These are phyloP conservation scores for Penicillium fimorum DNA, from an alignment of 495 filamentous ascomycete species.

Conservation along the genomic window DNA sequence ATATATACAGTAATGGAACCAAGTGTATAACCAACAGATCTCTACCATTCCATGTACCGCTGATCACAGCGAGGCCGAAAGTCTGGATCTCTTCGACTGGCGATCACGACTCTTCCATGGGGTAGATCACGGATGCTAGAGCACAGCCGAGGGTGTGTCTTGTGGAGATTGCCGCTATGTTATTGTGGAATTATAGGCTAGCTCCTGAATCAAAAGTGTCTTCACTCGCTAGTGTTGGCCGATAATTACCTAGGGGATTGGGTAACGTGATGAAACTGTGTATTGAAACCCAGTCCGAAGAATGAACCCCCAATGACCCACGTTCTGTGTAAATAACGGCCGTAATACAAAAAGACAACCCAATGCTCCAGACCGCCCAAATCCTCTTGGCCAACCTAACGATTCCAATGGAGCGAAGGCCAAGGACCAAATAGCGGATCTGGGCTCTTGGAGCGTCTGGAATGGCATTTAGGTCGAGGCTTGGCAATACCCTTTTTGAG, in stretches of 20 bases:
- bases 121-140: constrained; percentile 8
- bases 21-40: neutral
- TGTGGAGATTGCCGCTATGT: constrained; percentile 10
- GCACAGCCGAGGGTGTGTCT: neutral
- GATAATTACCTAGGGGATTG: neutral
- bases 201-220: constrained; percentile 3
- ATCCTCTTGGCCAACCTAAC: neutral
- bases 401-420: constrained; percentile 5
- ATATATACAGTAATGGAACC: neutral
- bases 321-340: neutral
- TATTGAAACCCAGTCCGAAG: neutral
- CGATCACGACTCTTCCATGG: constrained; percentile 3
- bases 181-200: neutral
- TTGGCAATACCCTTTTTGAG: constrained; percentile 24
- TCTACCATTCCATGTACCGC: neutral
- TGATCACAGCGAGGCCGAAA: neutral
- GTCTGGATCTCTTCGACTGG: constrained; percentile 6
- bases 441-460: constrained; percentile 11
- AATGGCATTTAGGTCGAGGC: constrained; percentile 10
- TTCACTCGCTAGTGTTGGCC: neutral
- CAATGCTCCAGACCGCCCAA: constrained; percentile 9
- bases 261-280: neutral
- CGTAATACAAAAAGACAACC: constrained; percentile 1
- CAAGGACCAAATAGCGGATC: constrained; percentile 22
- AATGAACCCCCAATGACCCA: neutral